phyloP scores from a whole-genome alignment of 2,329 filamentous ascomycete genomes.

The Pseudogymnoascus sp. region DNA sequence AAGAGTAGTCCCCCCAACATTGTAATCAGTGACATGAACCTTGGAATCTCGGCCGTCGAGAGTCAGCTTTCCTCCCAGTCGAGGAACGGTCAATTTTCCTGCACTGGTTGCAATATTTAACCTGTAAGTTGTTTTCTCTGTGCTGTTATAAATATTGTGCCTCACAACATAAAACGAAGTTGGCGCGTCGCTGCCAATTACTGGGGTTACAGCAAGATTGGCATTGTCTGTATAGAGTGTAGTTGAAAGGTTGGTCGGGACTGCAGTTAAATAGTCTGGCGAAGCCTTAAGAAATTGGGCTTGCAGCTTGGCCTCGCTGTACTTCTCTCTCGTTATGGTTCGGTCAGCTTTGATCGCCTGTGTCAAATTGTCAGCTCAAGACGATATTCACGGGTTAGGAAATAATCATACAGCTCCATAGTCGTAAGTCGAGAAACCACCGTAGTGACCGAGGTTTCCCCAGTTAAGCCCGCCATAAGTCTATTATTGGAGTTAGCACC shows the following conservation, averaged over 20 bases:
- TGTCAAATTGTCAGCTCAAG: neutral
- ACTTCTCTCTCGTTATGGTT: constrained; percentile 7
- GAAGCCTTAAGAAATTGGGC: constrained; percentile 18
- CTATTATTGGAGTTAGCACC: constrained; percentile 35
- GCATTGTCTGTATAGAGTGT: constrained; percentile 53
- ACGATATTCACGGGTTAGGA: neutral
- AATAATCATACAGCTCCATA: constrained; percentile 37
- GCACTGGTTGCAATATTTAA: constrained; percentile 51
- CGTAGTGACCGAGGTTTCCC: constrained; percentile 66
- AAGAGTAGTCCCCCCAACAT: constrained; percentile 47
- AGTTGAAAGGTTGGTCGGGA: constrained; percentile 31
- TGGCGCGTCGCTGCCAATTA: constrained; percentile 44
- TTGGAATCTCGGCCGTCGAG: constrained; percentile 57
- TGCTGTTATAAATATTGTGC: constrained; percentile 55
- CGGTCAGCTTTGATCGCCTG: constrained; percentile 13
- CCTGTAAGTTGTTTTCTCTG: constrained; percentile 50
- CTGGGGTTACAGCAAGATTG: constrained; percentile 55
- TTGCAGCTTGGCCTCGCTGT: constrained; percentile 15
- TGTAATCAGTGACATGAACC: constrained; percentile 58
- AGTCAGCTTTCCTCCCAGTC: constrained; percentile 46
- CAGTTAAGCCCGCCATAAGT: constrained; percentile 71
- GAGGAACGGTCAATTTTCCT: constrained; percentile 50
- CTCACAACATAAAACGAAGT: constrained; percentile 57
- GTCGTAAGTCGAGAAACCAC: constrained; percentile 50
- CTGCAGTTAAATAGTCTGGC: constrained; percentile 17